phyloP scores from a whole-genome alignment of 2,329 filamentous ascomycete genomes.

The Fusarium falciforme region DNA sequence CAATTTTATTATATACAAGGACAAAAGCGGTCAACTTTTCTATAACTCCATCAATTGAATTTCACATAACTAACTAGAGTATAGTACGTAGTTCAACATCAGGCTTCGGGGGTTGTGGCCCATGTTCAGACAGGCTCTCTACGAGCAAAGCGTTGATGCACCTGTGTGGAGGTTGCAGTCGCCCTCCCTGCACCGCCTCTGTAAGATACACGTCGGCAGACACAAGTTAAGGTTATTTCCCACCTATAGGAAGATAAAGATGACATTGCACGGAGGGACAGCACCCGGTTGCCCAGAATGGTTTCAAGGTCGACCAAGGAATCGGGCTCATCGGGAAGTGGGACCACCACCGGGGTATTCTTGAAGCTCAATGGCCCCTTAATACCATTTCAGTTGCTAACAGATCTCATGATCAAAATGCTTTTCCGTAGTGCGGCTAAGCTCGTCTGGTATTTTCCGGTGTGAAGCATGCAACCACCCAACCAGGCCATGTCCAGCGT shows the following conservation, averaged over 20 bases:
- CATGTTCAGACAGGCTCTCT: neutral
- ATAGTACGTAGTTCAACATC: neutral
- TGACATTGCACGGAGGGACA: neutral
- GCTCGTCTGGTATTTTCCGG: neutral
- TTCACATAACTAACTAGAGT: neutral
- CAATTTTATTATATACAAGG: neutral
- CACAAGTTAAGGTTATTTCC: neutral
- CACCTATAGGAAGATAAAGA: neutral
- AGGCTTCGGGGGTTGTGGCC: neutral
- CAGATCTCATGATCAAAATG: neutral
- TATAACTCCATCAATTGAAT: neutral
- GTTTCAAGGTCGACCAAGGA: neutral
- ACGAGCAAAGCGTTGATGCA: neutral
- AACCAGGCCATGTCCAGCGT: neutral
- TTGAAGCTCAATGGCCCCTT: neutral
- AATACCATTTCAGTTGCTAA: neutral
- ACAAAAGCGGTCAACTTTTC: neutral
- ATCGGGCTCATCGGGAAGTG: neutral
- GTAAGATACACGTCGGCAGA: neutral
- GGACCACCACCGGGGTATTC: neutral
- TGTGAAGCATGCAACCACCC: neutral
- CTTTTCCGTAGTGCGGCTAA: neutral
- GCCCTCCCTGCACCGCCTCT: neutral
- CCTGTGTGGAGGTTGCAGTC: neutral
- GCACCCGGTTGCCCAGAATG: neutral